phyloP scores from a whole-genome alignment of 345 rosid species.

The Populus deltoides region DNA sequence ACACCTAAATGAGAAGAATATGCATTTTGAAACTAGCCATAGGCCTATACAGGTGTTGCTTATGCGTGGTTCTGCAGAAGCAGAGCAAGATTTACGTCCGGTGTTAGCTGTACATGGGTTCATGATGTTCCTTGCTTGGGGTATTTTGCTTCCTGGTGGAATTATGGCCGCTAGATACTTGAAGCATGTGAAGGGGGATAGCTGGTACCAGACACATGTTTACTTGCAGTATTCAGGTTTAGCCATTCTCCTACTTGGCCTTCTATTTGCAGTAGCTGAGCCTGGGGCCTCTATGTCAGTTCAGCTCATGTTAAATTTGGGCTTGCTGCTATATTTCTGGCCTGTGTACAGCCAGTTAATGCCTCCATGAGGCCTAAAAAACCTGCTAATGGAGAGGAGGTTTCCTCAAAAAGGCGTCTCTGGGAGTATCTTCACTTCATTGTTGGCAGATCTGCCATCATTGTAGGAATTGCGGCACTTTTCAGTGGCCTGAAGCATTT shows the following conservation, averaged over 20 bases:
- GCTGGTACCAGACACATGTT: slow-evolving; percentile 89
- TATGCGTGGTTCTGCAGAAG: slow-evolving; percentile 82
- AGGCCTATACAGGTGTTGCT: slow-evolving; percentile 80
- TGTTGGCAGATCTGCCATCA: slow-evolving; percentile 62
- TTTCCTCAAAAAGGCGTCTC: slow-evolving; percentile 48
- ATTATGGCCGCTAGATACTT: slow-evolving; percentile 81
- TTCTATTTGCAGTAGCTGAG: slow-evolving; percentile 91
- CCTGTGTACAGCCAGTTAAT: slow-evolving; percentile 74
- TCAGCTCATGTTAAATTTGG: slow-evolving; percentile 86
- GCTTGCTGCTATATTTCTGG: slow-evolving; percentile 63
- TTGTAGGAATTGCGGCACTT: slow-evolving; percentile 58
- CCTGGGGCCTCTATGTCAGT: slow-evolving; percentile 63
- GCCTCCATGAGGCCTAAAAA: slow-evolving; percentile 78
- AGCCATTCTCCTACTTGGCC: slow-evolving; percentile 75
- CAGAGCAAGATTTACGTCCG: slow-evolving; percentile 86
- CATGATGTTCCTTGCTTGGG: slow-evolving; percentile 99
- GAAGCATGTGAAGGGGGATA: slow-evolving; percentile 90
- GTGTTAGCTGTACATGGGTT: slow-evolving; percentile 96
- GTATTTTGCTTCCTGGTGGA: slow-evolving; percentile 90
- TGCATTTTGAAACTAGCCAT: slow-evolving; percentile 89
- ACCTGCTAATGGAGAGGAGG: slow-evolving; percentile 53
- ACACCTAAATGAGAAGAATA: slow-evolving; percentile 72
- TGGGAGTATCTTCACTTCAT: slow-evolving; percentile 87
- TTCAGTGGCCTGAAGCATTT: slow-evolving; percentile 71
- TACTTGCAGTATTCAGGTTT: slow-evolving; percentile 88